Percentiles rank a stretch among this genome's conserved stretches.
These are phyloP conservation scores for Davidsoniella virescens DNA, from an alignment of 2,329 filamentous ascomycete genomes.

Conservation along the genomic window DNA sequence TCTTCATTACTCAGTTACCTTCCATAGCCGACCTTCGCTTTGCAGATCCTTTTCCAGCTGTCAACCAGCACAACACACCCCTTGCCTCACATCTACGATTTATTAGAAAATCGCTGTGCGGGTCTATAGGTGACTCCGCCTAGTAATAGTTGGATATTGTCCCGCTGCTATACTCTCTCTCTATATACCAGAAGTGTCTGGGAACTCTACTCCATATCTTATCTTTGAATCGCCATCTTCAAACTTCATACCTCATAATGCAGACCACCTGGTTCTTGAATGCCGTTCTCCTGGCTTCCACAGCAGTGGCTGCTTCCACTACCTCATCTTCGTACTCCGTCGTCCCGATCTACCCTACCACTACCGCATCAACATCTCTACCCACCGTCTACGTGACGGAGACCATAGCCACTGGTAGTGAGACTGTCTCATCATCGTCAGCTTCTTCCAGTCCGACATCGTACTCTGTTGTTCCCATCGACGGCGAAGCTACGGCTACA, in stretches of 20 bases:
- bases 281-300: conserved; percentile 5
- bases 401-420: conserved; percentile 4
- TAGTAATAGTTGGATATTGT: too few species aligned
- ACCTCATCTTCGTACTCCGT: conserved; percentile 7
- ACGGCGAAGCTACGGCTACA: conserved; percentile 6
- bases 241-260: background rate
- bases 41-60: too few species aligned
- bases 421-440: background rate
- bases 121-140: too few species aligned
- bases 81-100: too few species aligned
- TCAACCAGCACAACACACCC: too few species aligned
- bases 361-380: conserved; percentile 1
- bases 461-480: conserved; percentile 11
- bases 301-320: conserved; percentile 1
- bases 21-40: too few species aligned
- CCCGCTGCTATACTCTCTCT: too few species aligned
- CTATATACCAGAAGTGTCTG: background rate
- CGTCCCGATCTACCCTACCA: conserved; percentile 9
- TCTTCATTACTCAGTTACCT: too few species aligned
- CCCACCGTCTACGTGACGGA: conserved; percentile 9
- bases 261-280: conserved; percentile 3
- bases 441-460: background rate
- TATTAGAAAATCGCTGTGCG: too few species aligned
- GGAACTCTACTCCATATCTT: too few species aligned
- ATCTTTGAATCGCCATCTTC: background rate